Conservation (phyloP, 1,139 yeast species). For the Geotrichum reessii region DNA sequence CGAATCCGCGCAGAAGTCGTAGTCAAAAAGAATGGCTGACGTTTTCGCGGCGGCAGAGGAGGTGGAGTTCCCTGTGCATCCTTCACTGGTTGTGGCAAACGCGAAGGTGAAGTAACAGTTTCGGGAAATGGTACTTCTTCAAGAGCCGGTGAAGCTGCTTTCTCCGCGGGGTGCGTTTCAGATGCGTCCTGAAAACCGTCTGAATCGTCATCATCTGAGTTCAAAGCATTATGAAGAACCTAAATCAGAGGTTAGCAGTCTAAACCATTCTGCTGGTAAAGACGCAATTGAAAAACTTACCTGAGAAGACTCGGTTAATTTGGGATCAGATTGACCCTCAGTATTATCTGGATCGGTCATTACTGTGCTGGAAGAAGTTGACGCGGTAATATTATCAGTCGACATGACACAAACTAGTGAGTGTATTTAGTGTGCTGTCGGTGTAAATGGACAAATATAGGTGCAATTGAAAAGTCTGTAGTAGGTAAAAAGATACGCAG, state of each 20-base stretch:
- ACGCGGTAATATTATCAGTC: background rate
- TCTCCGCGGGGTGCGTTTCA: background rate
- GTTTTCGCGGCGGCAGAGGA: slow-evolving; percentile 32
- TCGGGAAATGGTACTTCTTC: slow-evolving; percentile 1
- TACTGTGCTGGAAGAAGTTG: background rate
- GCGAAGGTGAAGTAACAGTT: background rate
- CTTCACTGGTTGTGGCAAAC: slow-evolving; percentile 21
- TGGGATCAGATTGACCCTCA: background rate
- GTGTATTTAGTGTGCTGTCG: background rate
- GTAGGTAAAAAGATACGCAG: background rate
- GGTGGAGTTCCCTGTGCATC: slow-evolving; percentile 22
- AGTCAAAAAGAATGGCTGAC: slow-evolving; percentile 25
- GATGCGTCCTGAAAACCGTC: background rate
- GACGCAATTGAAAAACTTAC: background rate
- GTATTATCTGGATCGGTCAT: background rate
- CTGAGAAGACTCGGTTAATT: background rate
- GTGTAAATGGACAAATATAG: background rate
- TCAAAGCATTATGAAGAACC: background rate
- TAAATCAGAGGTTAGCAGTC: background rate
- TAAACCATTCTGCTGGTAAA: background rate
- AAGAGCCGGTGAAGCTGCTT: background rate
- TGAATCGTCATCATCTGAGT: background rate
- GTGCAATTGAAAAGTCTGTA: background rate
- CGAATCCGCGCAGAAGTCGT: slow-evolving; percentile 19
- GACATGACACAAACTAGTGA: background rate